phyloP scores from a whole-genome alignment of 2,329 filamentous ascomycete species.

The Neofusicoccum kwambonambiense region DNA sequence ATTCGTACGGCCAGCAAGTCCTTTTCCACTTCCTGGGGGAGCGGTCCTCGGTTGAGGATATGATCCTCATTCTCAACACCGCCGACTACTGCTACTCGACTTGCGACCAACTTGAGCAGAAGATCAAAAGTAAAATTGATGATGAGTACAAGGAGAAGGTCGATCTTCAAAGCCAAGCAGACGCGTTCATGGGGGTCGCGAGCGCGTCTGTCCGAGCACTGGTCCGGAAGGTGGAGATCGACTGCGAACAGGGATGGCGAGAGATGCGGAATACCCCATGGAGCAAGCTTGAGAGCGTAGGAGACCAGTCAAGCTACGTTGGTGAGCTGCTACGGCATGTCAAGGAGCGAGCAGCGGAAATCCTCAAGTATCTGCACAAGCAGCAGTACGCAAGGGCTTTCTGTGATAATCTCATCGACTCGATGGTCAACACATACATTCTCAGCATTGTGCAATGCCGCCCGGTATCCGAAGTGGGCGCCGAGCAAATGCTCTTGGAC shows the following conservation, averaged over 20 bases:
- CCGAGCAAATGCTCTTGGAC: slow-evolving; percentile 97
- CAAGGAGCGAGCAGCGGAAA: slow-evolving; percentile 69
- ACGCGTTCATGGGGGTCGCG: slow-evolving; percentile 92
- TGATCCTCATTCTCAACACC: slow-evolving; percentile 87
- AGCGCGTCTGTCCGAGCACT: slow-evolving; percentile 81
- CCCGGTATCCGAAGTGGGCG: slow-evolving; percentile 89
- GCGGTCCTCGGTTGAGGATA: slow-evolving; percentile 67
- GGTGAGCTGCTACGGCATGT: slow-evolving; percentile 74
- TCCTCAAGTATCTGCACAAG: slow-evolving; percentile 77
- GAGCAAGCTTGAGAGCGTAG: slow-evolving; percentile 89
- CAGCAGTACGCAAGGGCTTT: slow-evolving; percentile 93
- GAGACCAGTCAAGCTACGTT: slow-evolving; percentile 91
- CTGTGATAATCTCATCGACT: slow-evolving; percentile 92
- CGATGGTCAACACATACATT: slow-evolving; percentile 76
- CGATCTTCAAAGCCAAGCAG: slow-evolving; percentile 88
- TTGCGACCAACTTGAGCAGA: slow-evolving; percentile 89
- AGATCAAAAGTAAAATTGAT: slow-evolving; percentile 88
- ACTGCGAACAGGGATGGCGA: slow-evolving; percentile 84
- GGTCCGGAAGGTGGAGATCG: slow-evolving; percentile 78
- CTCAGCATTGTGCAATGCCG: slow-evolving; percentile 82
- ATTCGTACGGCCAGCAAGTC: slow-evolving; percentile 93
- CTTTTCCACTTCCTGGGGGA: slow-evolving; percentile 70
- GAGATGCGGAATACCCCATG: slow-evolving; percentile 97
- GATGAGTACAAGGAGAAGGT: slow-evolving; percentile 69
- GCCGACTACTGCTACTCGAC: slow-evolving; percentile 97